Conservation (phyloP, 2,329 filamentous ascomycete genomes). For the Fusarium anguioides region DNA sequence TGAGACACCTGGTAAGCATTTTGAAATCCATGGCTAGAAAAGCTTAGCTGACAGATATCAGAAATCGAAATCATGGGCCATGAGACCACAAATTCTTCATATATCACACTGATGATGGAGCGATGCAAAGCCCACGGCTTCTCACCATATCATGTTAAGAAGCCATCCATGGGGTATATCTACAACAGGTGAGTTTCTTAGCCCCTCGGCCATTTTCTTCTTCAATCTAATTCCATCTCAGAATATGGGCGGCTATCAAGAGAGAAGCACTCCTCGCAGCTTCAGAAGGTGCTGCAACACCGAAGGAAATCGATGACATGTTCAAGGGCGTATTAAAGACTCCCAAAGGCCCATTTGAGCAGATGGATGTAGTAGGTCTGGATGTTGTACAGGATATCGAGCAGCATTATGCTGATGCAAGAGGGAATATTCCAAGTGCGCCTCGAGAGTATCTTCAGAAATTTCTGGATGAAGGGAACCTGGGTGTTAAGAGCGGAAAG, state of each 20-base stretch:
- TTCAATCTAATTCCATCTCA: not conserved
- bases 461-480: conserved; percentile 39
- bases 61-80: conserved; percentile 51
- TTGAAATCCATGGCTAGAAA: fast-evolving
- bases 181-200: conserved; percentile 44
- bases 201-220: fast-evolving
- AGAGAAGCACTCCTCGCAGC: conserved; percentile 48
- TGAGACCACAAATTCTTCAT: conserved; percentile 35
- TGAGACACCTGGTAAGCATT: conserved; percentile 44
- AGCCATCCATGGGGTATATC: conserved; percentile 48
- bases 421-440: conserved; percentile 38
- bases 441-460: conserved; percentile 43
- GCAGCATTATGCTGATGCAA: conserved; percentile 46
- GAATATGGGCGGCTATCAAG: conserved; percentile 50
- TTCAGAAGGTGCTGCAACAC: conserved; percentile 46
- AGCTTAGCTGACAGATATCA: not conserved
- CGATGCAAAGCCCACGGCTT: conserved; percentile 46
- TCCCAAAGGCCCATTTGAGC: conserved; percentile 47
- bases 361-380: conserved; percentile 48
- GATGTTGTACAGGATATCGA: conserved; percentile 49
- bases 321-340: conserved; percentile 48
- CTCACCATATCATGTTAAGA: conserved; percentile 47
- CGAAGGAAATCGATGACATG: conserved; percentile 48
- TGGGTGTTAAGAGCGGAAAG: conserved; percentile 47
- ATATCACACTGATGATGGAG: conserved; percentile 41